Conservation (phyloP, 805 yeast genomes). For the Grigorovia yakushimaensis region DNA sequence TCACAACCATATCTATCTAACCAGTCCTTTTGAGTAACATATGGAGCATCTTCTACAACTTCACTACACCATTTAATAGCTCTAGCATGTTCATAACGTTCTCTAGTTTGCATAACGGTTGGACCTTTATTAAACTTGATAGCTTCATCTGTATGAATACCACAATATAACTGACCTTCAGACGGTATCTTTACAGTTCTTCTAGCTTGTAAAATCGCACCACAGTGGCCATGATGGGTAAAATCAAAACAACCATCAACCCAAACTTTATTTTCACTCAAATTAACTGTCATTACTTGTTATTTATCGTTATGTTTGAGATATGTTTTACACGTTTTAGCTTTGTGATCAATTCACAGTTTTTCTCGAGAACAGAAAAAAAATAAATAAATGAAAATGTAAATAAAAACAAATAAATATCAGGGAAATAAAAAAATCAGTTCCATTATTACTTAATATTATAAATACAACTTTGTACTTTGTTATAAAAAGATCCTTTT, state of each 20-base stretch:
- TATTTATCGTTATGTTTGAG: neutral
- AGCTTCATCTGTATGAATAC: conserved; percentile 88
- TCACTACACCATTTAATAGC: conserved; percentile 84
- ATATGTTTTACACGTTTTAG: no score
- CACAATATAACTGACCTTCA: conserved; percentile 37
- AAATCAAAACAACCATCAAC: conserved; percentile 97
- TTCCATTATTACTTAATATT: no score
- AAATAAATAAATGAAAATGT: neutral
- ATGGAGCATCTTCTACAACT: conserved; percentile 74
- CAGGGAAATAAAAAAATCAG: no score
- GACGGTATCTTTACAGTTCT: conserved; percentile 45
- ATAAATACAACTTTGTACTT: no score
- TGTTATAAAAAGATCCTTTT: no score
- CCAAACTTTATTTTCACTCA: conserved; percentile 54
- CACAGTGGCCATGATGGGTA: conserved; percentile 97
- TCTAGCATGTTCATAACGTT: conserved; percentile 73
- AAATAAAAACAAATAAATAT: no score
- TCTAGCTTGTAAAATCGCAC: conserved; percentile 90
- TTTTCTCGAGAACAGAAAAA: neutral
- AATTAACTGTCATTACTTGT: neutral
- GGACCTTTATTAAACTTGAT: conserved; percentile 83
- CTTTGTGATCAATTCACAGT: neutral
- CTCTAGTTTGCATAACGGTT: conserved; percentile 78
- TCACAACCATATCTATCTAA: conserved; percentile 67
- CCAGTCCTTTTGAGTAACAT: conserved; percentile 72